Base-by-base conservation (phyloP, 2,329 filamentous ascomycete species). In the Aureobasidium zeae region DNA sequence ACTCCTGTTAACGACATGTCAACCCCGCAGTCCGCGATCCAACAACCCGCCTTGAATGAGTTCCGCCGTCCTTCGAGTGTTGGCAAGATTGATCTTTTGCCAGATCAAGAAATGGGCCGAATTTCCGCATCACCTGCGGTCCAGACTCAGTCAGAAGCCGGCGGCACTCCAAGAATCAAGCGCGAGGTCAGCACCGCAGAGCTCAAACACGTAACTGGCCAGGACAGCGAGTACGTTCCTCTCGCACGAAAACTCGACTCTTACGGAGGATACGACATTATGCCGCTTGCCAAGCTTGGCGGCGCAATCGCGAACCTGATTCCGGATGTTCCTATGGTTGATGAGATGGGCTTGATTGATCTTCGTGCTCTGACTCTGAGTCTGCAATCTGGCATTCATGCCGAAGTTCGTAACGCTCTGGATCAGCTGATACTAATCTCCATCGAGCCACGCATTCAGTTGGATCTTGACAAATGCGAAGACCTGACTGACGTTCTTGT, bases 311-410 rank as follows among this genome's bases (percentile, higher is more conserved):
- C 78, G 37, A 71, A 72, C 32, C 70, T 78, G 54, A 84, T 80
- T 55, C 86, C 88, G 0, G 81, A 84, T 45, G 72, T 87, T 26
- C 89, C 91, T 0, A 68, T 71, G 2, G 71, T 87, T 13, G 68
- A 74, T 16, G 88, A 96, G 54, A 72, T 96, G 41, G 91, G 89
- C 7, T 74, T 86, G 15, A 84, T 96, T 50, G 89, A 98, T 57
- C 81, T 96, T 20, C 82, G 88, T 52, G 87, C 89, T 15, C 71
- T 98, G 29, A 94, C 82, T 1, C 83, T 87, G 69, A 87, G 86
- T 55, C 68, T 98, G 26, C 87, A 94, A 58, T 93, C 84, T 44
- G 89, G 89, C 1, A 83, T 96, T 31, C 81, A 87, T 54, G 80
- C 79, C 4, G 91, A 98, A 64, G 81, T 94, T n/a, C 79, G 89